phyloP scores from a whole-genome alignment of 2,329 filamentous ascomycete genomes.

The Blastomyces emzantsi region DNA sequence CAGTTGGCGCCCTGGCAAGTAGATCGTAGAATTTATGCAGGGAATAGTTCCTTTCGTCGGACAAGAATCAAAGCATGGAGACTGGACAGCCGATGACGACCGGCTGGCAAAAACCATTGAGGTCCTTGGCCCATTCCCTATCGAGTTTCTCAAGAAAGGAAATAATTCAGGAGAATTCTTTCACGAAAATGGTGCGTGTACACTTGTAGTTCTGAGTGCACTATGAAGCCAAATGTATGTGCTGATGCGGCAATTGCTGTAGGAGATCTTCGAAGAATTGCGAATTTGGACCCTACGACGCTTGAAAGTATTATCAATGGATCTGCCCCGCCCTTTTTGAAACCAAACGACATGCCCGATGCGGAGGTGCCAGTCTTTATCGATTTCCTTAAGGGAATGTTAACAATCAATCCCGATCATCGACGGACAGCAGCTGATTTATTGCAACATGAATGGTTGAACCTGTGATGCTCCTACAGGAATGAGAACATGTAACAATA shows the following conservation, averaged over 20 bases:
- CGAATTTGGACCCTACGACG: conserved; percentile 19
- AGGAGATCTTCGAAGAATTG: conserved; percentile 22
- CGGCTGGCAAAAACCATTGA: conserved; percentile 22
- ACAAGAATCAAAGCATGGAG: conserved; percentile 18
- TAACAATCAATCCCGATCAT: conserved; percentile 19
- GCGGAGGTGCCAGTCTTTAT: conserved; percentile 22
- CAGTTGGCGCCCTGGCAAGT: background rate
- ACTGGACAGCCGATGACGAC: conserved; percentile 24
- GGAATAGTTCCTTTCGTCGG: conserved; percentile 22
- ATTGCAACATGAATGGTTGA: conserved; percentile 21
- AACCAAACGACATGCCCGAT: conserved; percentile 21
- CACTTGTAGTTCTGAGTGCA: no score
- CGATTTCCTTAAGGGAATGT: conserved; percentile 22
- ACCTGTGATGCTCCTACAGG: background rate
- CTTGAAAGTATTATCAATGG: conserved; percentile 21
- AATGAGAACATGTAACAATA: background rate
- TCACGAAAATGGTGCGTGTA: conserved; percentile 17
- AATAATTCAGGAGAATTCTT: conserved; percentile 17
- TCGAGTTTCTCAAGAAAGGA: conserved; percentile 18
- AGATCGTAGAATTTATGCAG: conserved; percentile 21
- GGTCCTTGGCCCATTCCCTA: conserved; percentile 20
- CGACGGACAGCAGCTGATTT: conserved; percentile 22
- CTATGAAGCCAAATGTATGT: background rate
- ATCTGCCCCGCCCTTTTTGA: conserved; percentile 19
- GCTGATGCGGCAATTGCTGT: background rate